Evolutionary conservation across 2,329 filamentous ascomycete genomes (phyloP).

Genomic region (Diaporthe sp.): DNA sequence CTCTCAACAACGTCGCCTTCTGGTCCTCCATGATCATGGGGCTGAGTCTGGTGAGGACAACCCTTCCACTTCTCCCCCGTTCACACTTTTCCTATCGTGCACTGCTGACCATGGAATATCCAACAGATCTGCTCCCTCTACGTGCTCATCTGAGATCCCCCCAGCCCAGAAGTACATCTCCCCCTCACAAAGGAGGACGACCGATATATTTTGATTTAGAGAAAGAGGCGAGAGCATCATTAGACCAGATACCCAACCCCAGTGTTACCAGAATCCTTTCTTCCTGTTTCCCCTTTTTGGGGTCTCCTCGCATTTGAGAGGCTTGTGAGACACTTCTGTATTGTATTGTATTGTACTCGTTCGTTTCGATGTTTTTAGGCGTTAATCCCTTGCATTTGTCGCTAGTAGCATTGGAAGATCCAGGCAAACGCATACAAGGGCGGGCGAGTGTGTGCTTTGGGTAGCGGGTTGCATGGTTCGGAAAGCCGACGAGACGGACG

Average conservation of each 20-base stretch:
- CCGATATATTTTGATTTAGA: neutral
- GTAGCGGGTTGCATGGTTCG: neutral
- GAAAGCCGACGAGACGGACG: neutral
- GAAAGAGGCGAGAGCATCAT: constrained; percentile 1
- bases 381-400: neutral
- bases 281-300: neutral
- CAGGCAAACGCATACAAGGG: neutral
- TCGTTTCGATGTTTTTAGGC: neutral
- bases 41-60: constrained; percentile 76
- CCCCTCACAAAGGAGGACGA: no score
- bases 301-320: neutral
- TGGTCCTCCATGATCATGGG: constrained; percentile 95
- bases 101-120: constrained; percentile 39
- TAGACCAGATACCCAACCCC: constrained; percentile 27
- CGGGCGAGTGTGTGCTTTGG: neutral
- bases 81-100: neutral
- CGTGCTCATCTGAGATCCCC: constrained; percentile 57
- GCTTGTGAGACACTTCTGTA: neutral
- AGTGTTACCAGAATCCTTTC: neutral
- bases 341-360: neutral
- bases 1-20: constrained; percentile 90
- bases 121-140: constrained; percentile 67
- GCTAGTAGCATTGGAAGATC: neutral
- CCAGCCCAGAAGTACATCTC: neutral
- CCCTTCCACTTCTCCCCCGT: neutral